Evolutionary conservation across 2,329 filamentous ascomycete species (phyloP).

Genomic region (Oidium heveae): DNA sequence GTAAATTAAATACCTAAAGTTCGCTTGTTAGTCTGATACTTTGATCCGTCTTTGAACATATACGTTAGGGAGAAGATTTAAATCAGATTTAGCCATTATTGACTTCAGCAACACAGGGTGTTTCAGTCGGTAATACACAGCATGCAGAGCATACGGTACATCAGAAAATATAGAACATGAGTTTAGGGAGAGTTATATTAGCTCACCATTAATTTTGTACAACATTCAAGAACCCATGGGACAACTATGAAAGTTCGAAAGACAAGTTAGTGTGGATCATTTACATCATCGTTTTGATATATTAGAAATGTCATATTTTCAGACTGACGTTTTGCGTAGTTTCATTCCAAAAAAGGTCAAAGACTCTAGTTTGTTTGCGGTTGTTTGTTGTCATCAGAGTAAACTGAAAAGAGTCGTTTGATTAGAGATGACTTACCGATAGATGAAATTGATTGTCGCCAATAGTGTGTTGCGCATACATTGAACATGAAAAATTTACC

Average conservation of each 20-base stretch:
- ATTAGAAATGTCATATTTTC: slow-evolving; percentile 19
- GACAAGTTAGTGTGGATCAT: background rate
- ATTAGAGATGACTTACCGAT: too few species aligned
- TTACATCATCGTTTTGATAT: too few species aligned
- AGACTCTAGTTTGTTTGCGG: slow-evolving; percentile 99
- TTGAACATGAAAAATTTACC: too few species aligned
- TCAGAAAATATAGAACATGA: slow-evolving; percentile 7
- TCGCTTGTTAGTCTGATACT: too few species aligned
- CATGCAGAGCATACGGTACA: slow-evolving; percentile 20
- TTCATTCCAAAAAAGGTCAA: slow-evolving; percentile 70
- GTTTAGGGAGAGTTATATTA: background rate
- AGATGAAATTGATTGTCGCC: too few species aligned
- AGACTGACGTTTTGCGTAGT: slow-evolving; percentile 87
- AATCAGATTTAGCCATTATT: slow-evolving; percentile 71
- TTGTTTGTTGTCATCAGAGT: too few species aligned
- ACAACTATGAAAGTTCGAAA: background rate
- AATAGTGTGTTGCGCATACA: too few species aligned
- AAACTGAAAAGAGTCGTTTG: too few species aligned
- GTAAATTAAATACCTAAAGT: too few species aligned
- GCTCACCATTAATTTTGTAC: background rate
- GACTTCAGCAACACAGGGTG: slow-evolving; percentile 44
- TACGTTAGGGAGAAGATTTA: slow-evolving; percentile 8
- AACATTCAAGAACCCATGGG: background rate
- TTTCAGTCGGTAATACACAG: slow-evolving; percentile 96
- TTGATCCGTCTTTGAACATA: too few species aligned